A percentile compares a stretch with the other conserved stretches of the same genome.
Conservation (phyloP, 129 eudicot species). For the Glebionis coronaria region DNA sequence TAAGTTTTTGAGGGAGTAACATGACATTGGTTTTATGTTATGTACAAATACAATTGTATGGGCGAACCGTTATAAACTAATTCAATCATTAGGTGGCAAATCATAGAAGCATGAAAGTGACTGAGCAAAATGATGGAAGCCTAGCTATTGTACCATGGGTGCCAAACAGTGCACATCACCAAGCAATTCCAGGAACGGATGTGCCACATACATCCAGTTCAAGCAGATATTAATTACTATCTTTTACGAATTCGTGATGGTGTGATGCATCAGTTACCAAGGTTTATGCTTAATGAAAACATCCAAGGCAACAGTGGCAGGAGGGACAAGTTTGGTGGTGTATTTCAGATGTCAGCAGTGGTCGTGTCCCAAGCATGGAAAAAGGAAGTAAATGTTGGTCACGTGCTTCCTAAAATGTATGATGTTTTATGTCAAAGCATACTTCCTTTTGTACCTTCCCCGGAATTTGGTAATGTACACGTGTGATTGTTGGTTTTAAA, state of each 20-base stretch:
- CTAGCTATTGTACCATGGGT: no score
- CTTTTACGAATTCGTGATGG: conserved; percentile 40
- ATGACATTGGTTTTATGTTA: no score
- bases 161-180: no score
- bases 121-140: no score
- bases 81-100: no score
- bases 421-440: conserved; percentile 81
- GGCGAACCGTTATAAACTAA: no score
- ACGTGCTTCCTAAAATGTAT: conserved; percentile 48
- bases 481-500: conserved; percentile 9
- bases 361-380: conserved; percentile 65
- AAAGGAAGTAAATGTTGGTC: conserved; percentile 55
- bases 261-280: conserved; percentile 32
- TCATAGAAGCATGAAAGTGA: no score
- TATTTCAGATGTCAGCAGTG: conserved; percentile 32
- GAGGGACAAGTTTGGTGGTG: conserved; percentile 43
- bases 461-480: conserved; percentile 43
- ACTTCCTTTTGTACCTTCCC: conserved; percentile 68
- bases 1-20: no score
- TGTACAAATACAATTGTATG: no score
- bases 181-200: no score
- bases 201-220: no score
- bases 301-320: conserved; percentile 41
- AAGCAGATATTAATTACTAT: no score
- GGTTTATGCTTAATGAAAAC: conserved; percentile 43